Percentiles rank a stretch among this genome's conserved stretches.
phyloP scores from a whole-genome alignment of 2,329 filamentous ascomycete genomes.

The Fonsecaea pugnacius region DNA sequence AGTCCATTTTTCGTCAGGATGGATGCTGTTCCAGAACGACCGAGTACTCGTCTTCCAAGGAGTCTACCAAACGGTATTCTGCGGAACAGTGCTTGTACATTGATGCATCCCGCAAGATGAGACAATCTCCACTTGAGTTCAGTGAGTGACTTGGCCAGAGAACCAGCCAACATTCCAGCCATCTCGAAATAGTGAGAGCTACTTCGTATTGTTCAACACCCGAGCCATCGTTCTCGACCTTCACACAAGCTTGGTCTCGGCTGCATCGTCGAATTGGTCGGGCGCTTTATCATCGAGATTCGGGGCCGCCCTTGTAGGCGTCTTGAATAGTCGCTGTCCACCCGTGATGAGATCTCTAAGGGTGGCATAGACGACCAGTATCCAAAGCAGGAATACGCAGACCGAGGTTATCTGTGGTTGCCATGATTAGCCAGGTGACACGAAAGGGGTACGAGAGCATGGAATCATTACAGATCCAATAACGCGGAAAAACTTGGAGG shows the following conservation, averaged over 20 bases:
- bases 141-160: not conserved
- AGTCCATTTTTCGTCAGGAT: not conserved
- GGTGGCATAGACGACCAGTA: constrained; percentile 58
- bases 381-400: constrained; percentile 59
- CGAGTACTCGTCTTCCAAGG: not conserved
- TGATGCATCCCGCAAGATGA: not conserved
- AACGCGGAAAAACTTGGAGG: constrained; percentile 60
- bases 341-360: constrained; percentile 41
- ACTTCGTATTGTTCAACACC: not conserved
- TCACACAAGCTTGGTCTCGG: constrained; percentile 8
- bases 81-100: not conserved
- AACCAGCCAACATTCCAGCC: not conserved
- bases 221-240: not conserved
- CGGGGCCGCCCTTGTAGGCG: not conserved
- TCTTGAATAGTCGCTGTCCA: constrained; percentile 23
- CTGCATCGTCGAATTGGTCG: constrained; percentile 11
- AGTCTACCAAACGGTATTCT: too few relatives aligned
- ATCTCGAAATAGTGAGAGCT: not conserved
- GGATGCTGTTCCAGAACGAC: not conserved
- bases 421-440: not conserved
- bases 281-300: constrained; percentile 2
- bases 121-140: not conserved
- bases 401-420: constrained; percentile 47
- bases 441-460: not conserved
- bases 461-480: constrained; percentile 54